Base-by-base conservation (phyloP, 305 asterid species). In the Andrographis paniculata region DNA sequence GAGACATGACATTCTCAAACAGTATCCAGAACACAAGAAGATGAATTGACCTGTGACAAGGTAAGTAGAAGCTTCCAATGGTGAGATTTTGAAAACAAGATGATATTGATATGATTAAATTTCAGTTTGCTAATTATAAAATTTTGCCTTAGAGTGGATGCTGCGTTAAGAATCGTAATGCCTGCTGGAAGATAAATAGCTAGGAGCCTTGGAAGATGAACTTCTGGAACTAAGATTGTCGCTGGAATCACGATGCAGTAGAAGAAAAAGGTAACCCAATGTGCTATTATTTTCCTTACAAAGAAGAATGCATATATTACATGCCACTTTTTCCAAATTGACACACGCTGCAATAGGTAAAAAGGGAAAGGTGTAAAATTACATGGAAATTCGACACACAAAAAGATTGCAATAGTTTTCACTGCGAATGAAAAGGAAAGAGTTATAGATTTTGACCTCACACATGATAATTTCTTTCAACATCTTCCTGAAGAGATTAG, bases 401-500 rank as follows among this genome's bases (percentile, higher is more conserved):
- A 33, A 11, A 27, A 5, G 6, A 5, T 27, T 5, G 33, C 33
- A 27, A 6, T 27, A 27, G 33, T 27, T 27, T 33, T 9, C 12
- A n/a, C 8, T 9, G 12, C 14, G 2, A n/a, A 33, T 7, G 2
- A 6, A 5, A 38, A 44, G 27, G 51, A 44, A 46, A 22, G n/a
- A 52, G 22, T 17, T 14, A 7, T 35, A 44, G 50, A 40, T 69
- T 42, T 20, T 55, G 42, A 87, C 96, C 93, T 87, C 78, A 15
- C 80, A 67, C 19, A 55, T 53, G 59, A 80, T 56, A 65, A 87
- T 82, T 61, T 86, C 96, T 50, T 61, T 59, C 55, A 75, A 56
- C 96, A 77, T 86, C 62, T 86, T 86, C 47, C 86, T 68, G 56
- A 83, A 78, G 62, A 87, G 87, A 68, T 83, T 87, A 52, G 96